A percentile compares a stretch with the other conserved stretches of the same genome.
phyloP scores from a whole-genome alignment of 106 monocot species.

The Dioscorea alata region DNA sequence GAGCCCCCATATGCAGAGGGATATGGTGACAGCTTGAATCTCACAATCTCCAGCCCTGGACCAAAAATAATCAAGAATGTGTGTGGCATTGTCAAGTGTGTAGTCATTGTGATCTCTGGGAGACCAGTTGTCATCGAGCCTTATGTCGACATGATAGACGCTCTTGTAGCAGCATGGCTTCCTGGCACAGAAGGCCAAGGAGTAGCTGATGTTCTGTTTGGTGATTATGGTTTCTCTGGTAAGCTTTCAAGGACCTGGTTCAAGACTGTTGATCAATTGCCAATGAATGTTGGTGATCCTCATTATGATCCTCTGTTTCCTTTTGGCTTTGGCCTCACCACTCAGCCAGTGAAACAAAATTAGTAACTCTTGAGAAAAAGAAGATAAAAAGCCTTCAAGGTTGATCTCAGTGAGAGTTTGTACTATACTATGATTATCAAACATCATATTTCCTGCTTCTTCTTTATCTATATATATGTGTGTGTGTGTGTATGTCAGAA shows the following conservation, averaged over 20 bases:
- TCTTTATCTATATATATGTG: too few species aligned
- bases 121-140: conserved; percentile 9
- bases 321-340: conserved; percentile 12
- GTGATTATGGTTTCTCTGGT: conserved; percentile 7
- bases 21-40: conserved; percentile 12
- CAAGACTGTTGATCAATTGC: conserved; percentile 7
- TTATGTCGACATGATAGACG: background rate
- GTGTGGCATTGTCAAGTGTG: conserved; percentile 2
- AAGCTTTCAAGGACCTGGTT: conserved; percentile 13
- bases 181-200: conserved; percentile 18
- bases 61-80: conserved; percentile 4
- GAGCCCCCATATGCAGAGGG: conserved; percentile 12
- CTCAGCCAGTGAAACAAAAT: background rate
- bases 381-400: too few species aligned
- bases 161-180: conserved; percentile 9
- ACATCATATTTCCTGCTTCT: too few species aligned
- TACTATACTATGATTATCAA: too few species aligned
- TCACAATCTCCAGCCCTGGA: conserved; percentile 1
- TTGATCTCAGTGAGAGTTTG: too few species aligned
- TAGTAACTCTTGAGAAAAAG: background rate
- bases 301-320: conserved; percentile 13
- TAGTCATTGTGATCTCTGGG: conserved; percentile 7
- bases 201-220: conserved; percentile 10
- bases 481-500: too few species aligned
- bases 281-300: conserved; percentile 13